Evolutionary conservation across 208 protist species (phyloP).

Genomic region (Leptomonas pyrrhocoris): DNA sequence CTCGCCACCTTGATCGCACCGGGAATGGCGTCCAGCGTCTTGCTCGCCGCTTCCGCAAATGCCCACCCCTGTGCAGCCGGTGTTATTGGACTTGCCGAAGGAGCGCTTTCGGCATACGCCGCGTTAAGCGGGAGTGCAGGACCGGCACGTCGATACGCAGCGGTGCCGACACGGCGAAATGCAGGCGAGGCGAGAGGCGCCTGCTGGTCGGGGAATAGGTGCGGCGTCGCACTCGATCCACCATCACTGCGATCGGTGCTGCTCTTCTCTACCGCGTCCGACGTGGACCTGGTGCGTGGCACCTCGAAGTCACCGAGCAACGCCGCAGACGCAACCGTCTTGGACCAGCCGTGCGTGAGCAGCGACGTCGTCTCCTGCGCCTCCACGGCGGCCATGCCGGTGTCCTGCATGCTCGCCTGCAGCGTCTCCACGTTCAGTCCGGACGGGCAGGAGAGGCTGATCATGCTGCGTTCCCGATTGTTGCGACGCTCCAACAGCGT

Average conservation of each 20-base stretch:
- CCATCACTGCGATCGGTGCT: neutral
- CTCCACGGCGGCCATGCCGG: conserved; percentile 1
- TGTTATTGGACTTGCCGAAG: neutral
- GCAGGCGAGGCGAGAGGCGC: conserved; percentile 6
- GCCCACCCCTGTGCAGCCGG: neutral
- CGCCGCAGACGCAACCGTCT: conserved; percentile 39
- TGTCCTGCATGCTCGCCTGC: conserved; percentile 50
- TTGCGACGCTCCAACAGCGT: conserved; percentile 81
- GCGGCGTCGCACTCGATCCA: neutral
- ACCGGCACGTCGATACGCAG: neutral
- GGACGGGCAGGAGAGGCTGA: conserved; percentile 64
- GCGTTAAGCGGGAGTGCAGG: neutral
- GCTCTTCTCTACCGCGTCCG: neutral
- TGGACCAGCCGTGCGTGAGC: conserved; percentile 70
- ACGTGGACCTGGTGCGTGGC: neutral
- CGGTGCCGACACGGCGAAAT: neutral
- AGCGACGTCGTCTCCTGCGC: conserved; percentile 17
- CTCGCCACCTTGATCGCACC: conserved; percentile 60
- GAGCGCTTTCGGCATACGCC: neutral
- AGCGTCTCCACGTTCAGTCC: conserved; percentile 75
- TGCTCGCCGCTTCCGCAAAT: neutral
- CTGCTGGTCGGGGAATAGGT: neutral
- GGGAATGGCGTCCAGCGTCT: conserved; percentile 19
- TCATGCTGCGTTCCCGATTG: conserved; percentile 45
- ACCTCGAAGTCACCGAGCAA: conserved; percentile 31